Percentiles rank a stretch among this genome's conserved stretches.
These are phyloP conservation scores for Capronia epimyces DNA, from an alignment of 2,329 filamentous ascomycete species.

Conservation along the genomic window DNA sequence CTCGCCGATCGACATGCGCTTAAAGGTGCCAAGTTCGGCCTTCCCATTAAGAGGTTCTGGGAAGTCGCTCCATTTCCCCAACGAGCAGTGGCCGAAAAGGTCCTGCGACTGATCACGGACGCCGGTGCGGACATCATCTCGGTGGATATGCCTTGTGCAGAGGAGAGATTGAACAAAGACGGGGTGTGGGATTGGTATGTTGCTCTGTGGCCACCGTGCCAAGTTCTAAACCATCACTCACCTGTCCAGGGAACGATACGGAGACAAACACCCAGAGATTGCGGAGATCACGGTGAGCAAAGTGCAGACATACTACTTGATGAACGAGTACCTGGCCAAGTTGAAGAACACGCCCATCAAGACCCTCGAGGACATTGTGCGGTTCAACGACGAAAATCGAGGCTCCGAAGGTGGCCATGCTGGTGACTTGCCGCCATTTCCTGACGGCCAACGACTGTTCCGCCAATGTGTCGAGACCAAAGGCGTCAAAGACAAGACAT, in stretches of 20 bases:
- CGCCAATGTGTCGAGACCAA: conserved; percentile 16
- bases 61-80: conserved; percentile 39
- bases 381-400: conserved; percentile 24
- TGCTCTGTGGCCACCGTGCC: background rate
- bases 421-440: conserved; percentile 30
- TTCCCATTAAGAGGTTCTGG: conserved; percentile 44
- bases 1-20: conserved; percentile 17
- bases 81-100: conserved; percentile 33
- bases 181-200: conserved; percentile 32
- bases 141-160: conserved; percentile 31
- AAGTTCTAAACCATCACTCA: no score
- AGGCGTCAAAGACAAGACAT: conserved; percentile 29
- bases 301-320: conserved; percentile 26
- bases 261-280: conserved; percentile 20
- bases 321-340: conserved; percentile 22
- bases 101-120: conserved; percentile 35
- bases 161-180: conserved; percentile 30
- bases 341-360: conserved; percentile 24
- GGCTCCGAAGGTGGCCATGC: conserved; percentile 28
- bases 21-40: conserved; percentile 25
- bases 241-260: conserved; percentile 19
- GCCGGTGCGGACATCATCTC: conserved; percentile 35
- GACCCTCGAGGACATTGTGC: conserved; percentile 25
- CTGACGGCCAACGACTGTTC: conserved; percentile 29
- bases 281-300: conserved; percentile 24